Evolutionary conservation across 805 yeast species (phyloP), one percentile per base, ranked within the genome.

Genomic region (Candida xyloterini): DNA sequence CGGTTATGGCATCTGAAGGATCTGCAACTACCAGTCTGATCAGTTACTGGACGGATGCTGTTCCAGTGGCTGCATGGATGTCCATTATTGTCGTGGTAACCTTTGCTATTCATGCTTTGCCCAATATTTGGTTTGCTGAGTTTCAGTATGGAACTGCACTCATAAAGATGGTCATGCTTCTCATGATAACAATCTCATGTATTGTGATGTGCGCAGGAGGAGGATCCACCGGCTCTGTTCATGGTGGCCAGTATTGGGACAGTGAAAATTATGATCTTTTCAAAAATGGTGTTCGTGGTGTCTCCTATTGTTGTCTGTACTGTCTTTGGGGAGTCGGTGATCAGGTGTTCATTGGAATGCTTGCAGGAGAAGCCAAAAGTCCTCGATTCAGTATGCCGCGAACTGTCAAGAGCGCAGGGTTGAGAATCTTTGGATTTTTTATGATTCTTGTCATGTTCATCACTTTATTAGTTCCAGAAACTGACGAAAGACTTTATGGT

Each of bases 391-490:
- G 44, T 21, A 41, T 41, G 44, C 44, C 44, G 18, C n/a, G 44
- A 26, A 41, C 44, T 15, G 40, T 41, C 27, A 41, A 41, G 14
- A 41, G 44, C 22, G 44, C 44, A 8, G 44, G 44, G 14, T 16
- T 41, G 11, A 29, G 44, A 13, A 41, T 41, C 27, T 41, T 41
- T 27, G 44, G 44, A 5, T 70, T 77, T 48, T 78, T 75, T 57
- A 55, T 75, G 36, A 47, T 73, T 27, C 66, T 77, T 6, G 64
- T 75, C 44, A 56, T 71, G 33, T 57, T 76, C 55, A 62, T 76
- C 48, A 76, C 79, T 25, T 66, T 75, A 43, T 59, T 73, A n/a
- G 79, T 76, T 28, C 84, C 84, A 20, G 71, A 69, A 55, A 62
- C 67, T 53, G 64, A 71, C 42, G 62, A 63, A 2, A 62, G 75